These are phyloP conservation scores for Ocimum tenuiflorum DNA, from an alignment of 257 asterid species.

Conservation along the genomic window DNA sequence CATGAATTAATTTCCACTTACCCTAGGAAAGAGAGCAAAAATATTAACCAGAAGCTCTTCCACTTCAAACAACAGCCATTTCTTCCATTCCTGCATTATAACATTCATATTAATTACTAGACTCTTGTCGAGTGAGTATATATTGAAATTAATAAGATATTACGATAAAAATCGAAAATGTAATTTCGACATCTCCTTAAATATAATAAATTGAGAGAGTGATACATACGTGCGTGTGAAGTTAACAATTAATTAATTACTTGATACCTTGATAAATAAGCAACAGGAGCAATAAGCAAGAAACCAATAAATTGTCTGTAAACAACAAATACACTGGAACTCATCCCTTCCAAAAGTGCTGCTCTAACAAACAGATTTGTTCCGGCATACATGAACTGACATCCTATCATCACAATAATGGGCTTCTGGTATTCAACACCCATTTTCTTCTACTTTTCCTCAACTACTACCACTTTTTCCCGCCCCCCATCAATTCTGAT, in stretches of 20 bases:
- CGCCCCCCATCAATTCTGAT: too few species aligned
- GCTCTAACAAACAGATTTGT: slow-evolving; percentile 31
- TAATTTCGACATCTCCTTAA: too few species aligned
- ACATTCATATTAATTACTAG: too few species aligned
- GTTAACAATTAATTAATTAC: too few species aligned
- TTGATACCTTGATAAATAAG: slow-evolving; percentile 23
- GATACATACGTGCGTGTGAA: too few species aligned
- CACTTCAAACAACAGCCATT: slow-evolving; percentile 11
- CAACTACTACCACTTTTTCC: background rate
- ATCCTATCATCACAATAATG: slow-evolving; percentile 32
- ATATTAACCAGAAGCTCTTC: slow-evolving; percentile 26
- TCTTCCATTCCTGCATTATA: slow-evolving; percentile 16
- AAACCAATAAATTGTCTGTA: slow-evolving; percentile 55
- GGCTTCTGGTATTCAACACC: slow-evolving; percentile 40
- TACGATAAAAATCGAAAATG: too few species aligned
- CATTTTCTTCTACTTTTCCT: slow-evolving; percentile 17
- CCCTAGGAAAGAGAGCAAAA: slow-evolving; percentile 28
- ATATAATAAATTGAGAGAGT: too few species aligned
- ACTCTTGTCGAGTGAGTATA: too few species aligned
- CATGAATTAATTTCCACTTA: background rate
- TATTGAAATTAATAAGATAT: too few species aligned
- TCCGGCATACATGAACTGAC: slow-evolving; percentile 50
- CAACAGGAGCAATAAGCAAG: slow-evolving; percentile 32
- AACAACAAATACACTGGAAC: slow-evolving; percentile 51
- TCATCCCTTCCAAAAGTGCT: slow-evolving; percentile 43